Base-by-base conservation (phyloP, 148 eudicot genomes). In the Dianthus caryophyllus region DNA sequence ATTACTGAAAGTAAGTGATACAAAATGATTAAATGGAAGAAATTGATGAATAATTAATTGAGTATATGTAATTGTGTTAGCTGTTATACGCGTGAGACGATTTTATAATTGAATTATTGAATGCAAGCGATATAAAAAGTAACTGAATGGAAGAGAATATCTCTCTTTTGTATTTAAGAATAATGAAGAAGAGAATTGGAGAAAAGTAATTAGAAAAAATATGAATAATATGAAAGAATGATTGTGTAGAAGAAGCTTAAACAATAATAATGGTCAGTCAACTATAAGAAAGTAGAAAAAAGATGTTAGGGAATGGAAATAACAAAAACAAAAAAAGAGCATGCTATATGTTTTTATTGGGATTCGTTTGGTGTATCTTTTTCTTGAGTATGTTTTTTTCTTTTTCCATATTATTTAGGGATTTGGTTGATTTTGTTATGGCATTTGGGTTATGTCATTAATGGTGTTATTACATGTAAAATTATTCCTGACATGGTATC, bases 321-420 rank as follows among this genome's bases (percentile, higher is more conserved):
- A 50, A 29, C 38, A 16, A 59, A 21, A 68, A 44, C 5, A 50
- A 73, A 22, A 33, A 48, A 25, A 33, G 41, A 55, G 70, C 73
- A 69, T 47, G 74, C 36, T 39, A 56, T 25, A 14, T 67, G 61
- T 51, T 62, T 56, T 75, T 75, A 64, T 75, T 69, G 78, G 73
- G 73, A 75, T 75, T 75, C 74, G 73, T 75, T 75, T 33, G 20
- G 70, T 75, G 65, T 63, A 18, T 62, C 61, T 69, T 64, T 60
- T 48, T 9, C 12, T 5, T 11, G 38, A 17, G 0, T 54, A 9
- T 29, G 50, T 55, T 4, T 54, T 44, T 44, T n/a, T n/a, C n/a
- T n/a, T n/a, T n/a, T n/a, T n/a, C n/a, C 0, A 12, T 63, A 8
- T 54, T 63, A 20, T 2, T 67, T 61, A 20, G 20, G 46, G 64